phyloP scores from a whole-genome alignment of 148 eudicot genomes.

The Amaranthus cruentus region DNA sequence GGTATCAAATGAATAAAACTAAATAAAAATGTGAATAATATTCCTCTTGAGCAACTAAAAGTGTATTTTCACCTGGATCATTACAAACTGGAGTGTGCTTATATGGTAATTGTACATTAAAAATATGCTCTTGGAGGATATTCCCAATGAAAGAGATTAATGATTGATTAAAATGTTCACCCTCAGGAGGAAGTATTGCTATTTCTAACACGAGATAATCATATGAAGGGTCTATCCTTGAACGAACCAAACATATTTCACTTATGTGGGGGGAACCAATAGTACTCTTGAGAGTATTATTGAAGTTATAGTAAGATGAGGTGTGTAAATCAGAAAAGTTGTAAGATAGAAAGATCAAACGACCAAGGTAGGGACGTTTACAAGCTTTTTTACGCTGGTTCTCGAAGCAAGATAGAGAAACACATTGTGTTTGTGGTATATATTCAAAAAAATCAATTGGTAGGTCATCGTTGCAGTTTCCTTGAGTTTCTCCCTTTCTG shows the following conservation, averaged over 20 bases:
- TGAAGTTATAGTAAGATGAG: conserved; percentile 28
- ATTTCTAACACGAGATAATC: conserved; percentile 37
- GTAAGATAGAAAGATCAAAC: conserved; percentile 41
- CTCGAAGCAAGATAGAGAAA: conserved; percentile 35
- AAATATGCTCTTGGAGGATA: conserved; percentile 44
- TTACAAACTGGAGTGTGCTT: conserved; percentile 43
- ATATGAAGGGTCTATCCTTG: conserved; percentile 26
- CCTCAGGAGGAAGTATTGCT: conserved; percentile 44
- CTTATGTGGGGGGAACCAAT: conserved; percentile 34
- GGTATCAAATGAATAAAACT: neutral
- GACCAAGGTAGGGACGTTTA: conserved; percentile 51
- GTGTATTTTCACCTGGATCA: conserved; percentile 39
- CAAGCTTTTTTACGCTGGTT: conserved; percentile 41
- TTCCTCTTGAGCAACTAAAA: neutral
- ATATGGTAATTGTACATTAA: conserved; percentile 43
- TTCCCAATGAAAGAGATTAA: conserved; percentile 42
- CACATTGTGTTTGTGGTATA: conserved; percentile 30
- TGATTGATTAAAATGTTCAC: conserved; percentile 45
- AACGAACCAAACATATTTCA: conserved; percentile 37
- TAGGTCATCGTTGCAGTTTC: conserved; percentile 16
- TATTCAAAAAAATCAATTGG: conserved; percentile 18
- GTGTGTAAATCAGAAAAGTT: conserved; percentile 52
- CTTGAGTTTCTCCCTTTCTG: conserved; percentile 12
- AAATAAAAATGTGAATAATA: neutral
- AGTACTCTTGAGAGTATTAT: conserved; percentile 31